Conservation (phyloP, 805 yeast species). For the Starmerella potacharoeniae region DNA sequence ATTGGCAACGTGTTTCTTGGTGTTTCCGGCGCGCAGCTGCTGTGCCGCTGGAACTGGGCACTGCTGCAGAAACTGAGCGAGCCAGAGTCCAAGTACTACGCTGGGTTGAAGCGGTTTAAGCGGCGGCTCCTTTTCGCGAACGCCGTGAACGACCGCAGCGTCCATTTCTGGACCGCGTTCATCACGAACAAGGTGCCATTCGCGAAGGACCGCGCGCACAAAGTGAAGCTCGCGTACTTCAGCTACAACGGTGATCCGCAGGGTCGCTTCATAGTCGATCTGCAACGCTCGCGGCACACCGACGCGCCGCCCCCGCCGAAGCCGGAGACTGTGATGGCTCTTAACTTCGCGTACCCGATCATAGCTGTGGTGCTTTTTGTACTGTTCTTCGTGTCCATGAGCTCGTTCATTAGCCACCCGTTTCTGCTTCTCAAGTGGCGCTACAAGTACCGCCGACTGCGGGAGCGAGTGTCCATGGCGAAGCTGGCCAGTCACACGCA, state of each 20-base stretch:
- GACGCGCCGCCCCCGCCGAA: neutral
- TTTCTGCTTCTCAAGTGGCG: neutral
- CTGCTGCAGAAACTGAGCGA: constrained; percentile 43
- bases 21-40: constrained; percentile 62
- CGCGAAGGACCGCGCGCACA: constrained; percentile 1
- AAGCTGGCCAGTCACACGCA: neutral
- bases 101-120: constrained; percentile 48
- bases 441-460: neutral
- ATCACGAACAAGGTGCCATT: constrained; percentile 69
- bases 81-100: constrained; percentile 36
- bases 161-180: constrained; percentile 72
- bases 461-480: neutral
- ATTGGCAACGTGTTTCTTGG: constrained; percentile 49
- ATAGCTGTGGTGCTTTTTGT: neutral
- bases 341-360: neutral
- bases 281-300: neutral
- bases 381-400: neutral
- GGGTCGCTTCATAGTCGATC: constrained; percentile 6
- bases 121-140: constrained; percentile 57
- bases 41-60: constrained; percentile 32
- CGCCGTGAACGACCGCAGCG: constrained; percentile 71
- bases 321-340: too few species aligned
- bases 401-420: neutral
- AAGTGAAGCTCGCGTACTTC: constrained; percentile 1
- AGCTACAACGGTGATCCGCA: constrained; percentile 2